Conservation (phyloP, 306 rosid species). For the Pueraria montana region DNA sequence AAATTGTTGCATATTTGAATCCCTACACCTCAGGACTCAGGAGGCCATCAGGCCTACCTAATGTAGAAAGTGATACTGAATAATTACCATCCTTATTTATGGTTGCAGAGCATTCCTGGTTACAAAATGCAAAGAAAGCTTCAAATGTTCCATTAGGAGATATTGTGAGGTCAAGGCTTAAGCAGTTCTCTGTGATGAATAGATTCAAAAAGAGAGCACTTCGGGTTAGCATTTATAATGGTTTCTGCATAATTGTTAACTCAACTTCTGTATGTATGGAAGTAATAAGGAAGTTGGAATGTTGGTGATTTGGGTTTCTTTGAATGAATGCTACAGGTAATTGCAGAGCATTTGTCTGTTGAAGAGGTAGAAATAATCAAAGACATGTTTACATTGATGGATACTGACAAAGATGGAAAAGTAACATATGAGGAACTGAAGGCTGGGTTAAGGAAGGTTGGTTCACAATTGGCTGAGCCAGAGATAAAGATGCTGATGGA, state of each 20-base stretch:
- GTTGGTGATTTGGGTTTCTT: conserved; percentile 43
- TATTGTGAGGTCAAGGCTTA: conserved; percentile 95
- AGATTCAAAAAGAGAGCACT: conserved; percentile 98
- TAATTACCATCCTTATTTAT: conserved; percentile 38
- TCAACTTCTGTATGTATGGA: conserved; percentile 38
- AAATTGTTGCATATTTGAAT: background rate
- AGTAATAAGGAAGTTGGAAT: conserved; percentile 12
- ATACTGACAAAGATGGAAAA: conserved; percentile 90
- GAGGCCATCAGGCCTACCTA: conserved; percentile 4
- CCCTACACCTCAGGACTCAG: background rate
- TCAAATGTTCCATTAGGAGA: conserved; percentile 96
- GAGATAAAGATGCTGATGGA: conserved; percentile 99
- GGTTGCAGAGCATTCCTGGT: conserved; percentile 93
- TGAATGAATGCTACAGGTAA: conserved; percentile 72
- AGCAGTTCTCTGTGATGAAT: conserved; percentile 97
- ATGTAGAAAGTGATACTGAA: conserved; percentile 24
- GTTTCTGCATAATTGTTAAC: conserved; percentile 42
- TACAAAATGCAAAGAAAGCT: conserved; percentile 95
- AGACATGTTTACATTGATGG: conserved; percentile 98
- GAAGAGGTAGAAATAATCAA: conserved; percentile 98
- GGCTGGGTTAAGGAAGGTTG: conserved; percentile 90
- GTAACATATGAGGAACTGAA: conserved; percentile 90
- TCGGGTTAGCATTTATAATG: conserved; percentile 71
- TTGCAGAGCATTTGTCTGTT: conserved; percentile 94
- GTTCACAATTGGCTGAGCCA: conserved; percentile 96